Base-by-base conservation (phyloP, 305 asterid genomes). In the Nicotiana rustica region DNA sequence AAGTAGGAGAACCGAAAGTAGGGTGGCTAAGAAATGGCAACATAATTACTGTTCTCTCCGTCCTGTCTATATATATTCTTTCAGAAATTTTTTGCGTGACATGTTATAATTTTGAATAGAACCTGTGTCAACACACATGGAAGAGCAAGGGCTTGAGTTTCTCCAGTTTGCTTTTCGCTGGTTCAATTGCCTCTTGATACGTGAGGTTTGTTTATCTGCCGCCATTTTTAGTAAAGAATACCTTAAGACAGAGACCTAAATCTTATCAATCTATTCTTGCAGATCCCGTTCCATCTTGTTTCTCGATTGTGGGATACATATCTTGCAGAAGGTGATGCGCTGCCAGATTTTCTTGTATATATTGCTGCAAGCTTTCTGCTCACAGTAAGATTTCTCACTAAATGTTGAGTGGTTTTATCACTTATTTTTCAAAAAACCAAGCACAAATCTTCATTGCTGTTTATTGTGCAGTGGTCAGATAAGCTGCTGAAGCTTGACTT, bases 81-180 rank as follows among this genome's bases (percentile, higher is more conserved):
- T 21, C 47, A 49, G 80, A 29, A 75, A 52, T 7, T 9, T 75
- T 59, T 59, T 52, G 15, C 47, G 47, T 52, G 47, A 52, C 80
- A 15, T 52, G 65, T 75, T 73, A 21, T 75, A 75, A 52, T 15
- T 75, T 75, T 75, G 55, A 52, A 68, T 79, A 95, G 99, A 96
- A 87, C 97, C 98, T 83, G 89, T 96, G 66, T 91, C 91, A 77
- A 93, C 86, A 85, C 99, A 93, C 92, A 91, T 96, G 90, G 98
- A 93, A 90, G 96, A 96, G 47, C 95, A 96, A 89, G 99, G 99
- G 84, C 98, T 96, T 81, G 98, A 96, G 65, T 96, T 94, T 91
- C 99, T 96, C 84, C 99, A 96, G 84, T 96, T 96, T 90, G 92
- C 99, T 82, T 96, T 96, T 91, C 98, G 99, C 83, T 96, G 99